These are phyloP conservation scores for Aspergillus pseudotamarii DNA, from an alignment of 2,329 filamentous ascomycete genomes.

Conservation along the genomic window DNA sequence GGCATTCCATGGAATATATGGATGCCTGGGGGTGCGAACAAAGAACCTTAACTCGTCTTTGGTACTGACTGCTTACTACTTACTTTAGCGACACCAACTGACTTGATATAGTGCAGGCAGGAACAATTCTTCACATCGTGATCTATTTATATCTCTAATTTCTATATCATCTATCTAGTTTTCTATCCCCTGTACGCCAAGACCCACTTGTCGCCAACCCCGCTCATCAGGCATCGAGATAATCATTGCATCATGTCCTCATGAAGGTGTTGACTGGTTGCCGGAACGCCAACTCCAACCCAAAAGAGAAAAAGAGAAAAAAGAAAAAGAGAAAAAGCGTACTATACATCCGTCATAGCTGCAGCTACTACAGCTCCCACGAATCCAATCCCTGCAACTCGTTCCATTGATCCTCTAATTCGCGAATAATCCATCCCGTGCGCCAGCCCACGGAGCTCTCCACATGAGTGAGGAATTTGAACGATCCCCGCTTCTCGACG, in stretches of 20 bases:
- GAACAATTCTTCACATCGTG: neutral
- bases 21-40: neutral
- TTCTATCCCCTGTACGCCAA: neutral
- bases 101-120: neutral
- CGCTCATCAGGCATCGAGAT: slow-evolving; percentile 4
- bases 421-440: slow-evolving; percentile 33
- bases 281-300: neutral
- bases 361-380: slow-evolving; percentile 3
- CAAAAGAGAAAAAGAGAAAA: neutral
- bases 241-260: neutral
- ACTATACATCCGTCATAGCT: neutral
- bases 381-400: slow-evolving; percentile 27
- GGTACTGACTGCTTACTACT: no score
- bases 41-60: no score
- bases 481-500: slow-evolving; percentile 31
- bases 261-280: neutral
- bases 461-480: slow-evolving; percentile 30
- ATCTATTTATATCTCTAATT: slow-evolving; percentile 5
- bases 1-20: neutral
- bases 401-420: slow-evolving; percentile 32
- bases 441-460: slow-evolving; percentile 36
- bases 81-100: neutral
- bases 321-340: neutral
- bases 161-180: neutral
- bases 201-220: neutral